phyloP scores from a whole-genome alignment of 176 grass and related monocot genomes.

The Pontederia crassipes region DNA sequence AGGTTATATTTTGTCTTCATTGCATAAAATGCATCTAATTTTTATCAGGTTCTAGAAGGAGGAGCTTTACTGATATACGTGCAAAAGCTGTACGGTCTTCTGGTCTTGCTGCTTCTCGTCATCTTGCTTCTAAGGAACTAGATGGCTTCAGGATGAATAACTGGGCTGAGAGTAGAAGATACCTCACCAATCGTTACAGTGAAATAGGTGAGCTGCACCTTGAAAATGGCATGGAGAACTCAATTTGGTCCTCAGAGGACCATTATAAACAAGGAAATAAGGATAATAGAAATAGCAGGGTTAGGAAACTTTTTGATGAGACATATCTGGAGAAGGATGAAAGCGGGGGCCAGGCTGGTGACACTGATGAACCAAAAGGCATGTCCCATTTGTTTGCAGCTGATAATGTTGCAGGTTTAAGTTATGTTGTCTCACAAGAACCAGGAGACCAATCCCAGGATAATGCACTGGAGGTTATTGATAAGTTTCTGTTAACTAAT shows the following conservation, averaged over 20 bases:
- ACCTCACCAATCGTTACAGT: neutral
- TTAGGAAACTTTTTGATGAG: constrained; percentile 19
- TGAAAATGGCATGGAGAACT: neutral
- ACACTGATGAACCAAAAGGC: neutral
- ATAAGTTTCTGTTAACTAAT: constrained; percentile 42
- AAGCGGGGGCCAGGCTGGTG: neutral
- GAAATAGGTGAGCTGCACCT: neutral
- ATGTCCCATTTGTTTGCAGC: neutral
- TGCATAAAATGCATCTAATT: neutral
- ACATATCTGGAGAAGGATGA: constrained; percentile 1
- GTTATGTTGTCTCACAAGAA: constrained; percentile 54
- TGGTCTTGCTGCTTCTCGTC: constrained; percentile 14
- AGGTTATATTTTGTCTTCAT: no score
- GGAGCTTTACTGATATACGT: constrained; percentile 15
- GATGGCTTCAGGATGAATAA: neutral
- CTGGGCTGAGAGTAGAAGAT: neutral
- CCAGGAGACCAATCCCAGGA: constrained; percentile 44
- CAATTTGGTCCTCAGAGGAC: neutral
- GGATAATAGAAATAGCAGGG: constrained; percentile 2
- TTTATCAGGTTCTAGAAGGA: constrained; percentile 7
- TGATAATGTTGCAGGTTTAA: constrained; percentile 25
- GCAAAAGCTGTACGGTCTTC: constrained; percentile 13
- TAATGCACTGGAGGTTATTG: constrained; percentile 45
- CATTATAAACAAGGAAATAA: neutral
- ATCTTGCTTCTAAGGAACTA: neutral